phyloP scores from a whole-genome alignment of 805 yeast genomes.

The Metschnikowia colocasiae region DNA sequence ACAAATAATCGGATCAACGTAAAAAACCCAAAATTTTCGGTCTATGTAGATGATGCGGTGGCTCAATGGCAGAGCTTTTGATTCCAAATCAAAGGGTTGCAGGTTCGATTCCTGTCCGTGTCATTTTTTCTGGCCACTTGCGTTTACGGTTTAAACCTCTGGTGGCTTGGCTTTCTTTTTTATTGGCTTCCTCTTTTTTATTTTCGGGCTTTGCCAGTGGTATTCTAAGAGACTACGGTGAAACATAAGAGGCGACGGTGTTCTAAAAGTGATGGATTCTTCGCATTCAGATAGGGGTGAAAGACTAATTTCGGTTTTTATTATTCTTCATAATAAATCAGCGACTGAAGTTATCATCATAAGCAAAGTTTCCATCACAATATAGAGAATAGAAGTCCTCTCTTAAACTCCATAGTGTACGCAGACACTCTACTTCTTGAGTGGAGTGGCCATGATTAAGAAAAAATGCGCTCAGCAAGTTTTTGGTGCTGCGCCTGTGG shows the following conservation, averaged over 20 bases:
- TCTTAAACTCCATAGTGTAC: constrained; percentile 12
- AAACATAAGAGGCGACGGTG: background rate
- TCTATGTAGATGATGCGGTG: constrained; percentile 17
- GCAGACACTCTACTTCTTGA: background rate
- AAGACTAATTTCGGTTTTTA: constrained; percentile 21
- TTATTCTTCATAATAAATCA: constrained; percentile 18
- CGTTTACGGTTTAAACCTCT: no score
- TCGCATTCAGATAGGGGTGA: constrained; percentile 25
- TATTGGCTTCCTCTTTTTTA: no score
- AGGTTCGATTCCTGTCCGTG: constrained; percentile 26
- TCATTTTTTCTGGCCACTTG: constrained; percentile 10
- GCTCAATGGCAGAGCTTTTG: constrained; percentile 26
- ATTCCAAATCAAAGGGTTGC: constrained; percentile 25
- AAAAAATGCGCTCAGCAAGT: background rate
- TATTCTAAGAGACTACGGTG: no score
- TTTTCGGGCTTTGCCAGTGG: no score
- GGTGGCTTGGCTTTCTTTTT: no score
- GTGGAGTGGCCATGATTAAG: background rate
- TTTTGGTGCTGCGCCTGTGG: background rate
- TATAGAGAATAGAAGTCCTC: constrained; percentile 17
- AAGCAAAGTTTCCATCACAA: constrained; percentile 14
- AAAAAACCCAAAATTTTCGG: background rate
- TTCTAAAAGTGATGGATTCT: constrained; percentile 5
- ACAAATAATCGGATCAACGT: background rate
- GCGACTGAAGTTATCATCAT: constrained; percentile 19